These are phyloP conservation scores for Isoetes engelmannii DNA, from an alignment of 83 land plant species.

Conservation along the genomic window DNA sequence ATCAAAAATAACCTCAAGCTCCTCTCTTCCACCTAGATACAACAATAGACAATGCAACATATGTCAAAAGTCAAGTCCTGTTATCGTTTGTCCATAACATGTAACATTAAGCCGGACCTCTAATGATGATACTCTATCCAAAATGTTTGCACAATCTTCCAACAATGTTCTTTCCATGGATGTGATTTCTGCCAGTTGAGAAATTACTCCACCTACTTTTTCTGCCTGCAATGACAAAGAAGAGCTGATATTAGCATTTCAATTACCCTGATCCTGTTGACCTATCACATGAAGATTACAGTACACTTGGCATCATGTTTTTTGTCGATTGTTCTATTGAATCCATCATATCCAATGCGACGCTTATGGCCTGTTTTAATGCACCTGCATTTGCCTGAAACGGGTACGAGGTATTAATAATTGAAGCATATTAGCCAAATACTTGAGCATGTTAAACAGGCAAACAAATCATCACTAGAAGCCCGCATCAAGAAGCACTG, in stretches of 20 bases:
- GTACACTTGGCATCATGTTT: slow-evolving; percentile 49
- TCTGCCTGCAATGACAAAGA: slow-evolving; percentile 36
- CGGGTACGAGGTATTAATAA: neutral
- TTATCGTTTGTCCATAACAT: too few species aligned
- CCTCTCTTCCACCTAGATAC: slow-evolving; percentile 51
- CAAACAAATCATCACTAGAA: neutral
- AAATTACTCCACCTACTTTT: slow-evolving; percentile 33
- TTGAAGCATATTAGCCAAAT: neutral
- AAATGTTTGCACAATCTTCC: slow-evolving; percentile 54
- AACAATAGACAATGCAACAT: too few species aligned
- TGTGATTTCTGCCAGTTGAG: slow-evolving; percentile 42
- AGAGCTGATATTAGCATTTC: too few species aligned
- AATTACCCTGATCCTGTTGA: neutral
- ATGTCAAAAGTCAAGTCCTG: too few species aligned
- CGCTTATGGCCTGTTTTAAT: slow-evolving; percentile 41
- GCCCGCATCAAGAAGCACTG: neutral
- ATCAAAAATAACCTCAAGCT: slow-evolving; percentile 43
- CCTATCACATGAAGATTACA: neutral
- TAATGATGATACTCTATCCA: slow-evolving; percentile 34
- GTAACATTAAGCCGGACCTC: slow-evolving; percentile 29
- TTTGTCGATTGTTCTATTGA: slow-evolving; percentile 34
- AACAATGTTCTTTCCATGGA: slow-evolving; percentile 41
- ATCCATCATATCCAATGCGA: slow-evolving; percentile 46
- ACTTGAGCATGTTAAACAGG: neutral
- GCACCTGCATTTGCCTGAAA: slow-evolving; percentile 59